Percentiles rank a stretch among this genome's conserved stretches.
phyloP scores from a whole-genome alignment of 2,329 filamentous ascomycete genomes.

The Pezicula neosporulosa region DNA sequence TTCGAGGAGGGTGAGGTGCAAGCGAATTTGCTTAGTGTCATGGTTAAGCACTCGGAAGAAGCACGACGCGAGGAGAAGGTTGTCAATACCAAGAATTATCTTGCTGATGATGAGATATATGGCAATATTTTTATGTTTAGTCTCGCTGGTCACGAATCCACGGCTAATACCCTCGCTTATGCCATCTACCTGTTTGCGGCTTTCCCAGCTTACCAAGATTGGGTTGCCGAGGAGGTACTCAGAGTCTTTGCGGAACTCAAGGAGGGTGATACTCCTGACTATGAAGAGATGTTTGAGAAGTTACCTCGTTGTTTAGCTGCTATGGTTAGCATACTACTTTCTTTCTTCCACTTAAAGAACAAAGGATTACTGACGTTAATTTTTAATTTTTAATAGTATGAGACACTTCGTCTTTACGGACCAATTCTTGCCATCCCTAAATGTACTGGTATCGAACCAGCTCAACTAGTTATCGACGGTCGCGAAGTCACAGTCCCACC shows the following conservation, averaged over 20 bases:
- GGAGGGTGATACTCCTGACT: conserved; percentile 29
- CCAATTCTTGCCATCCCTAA: conserved; percentile 54
- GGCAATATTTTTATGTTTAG: conserved; percentile 29
- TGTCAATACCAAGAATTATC: neutral
- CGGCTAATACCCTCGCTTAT: conserved; percentile 25
- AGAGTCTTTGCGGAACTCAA: conserved; percentile 19
- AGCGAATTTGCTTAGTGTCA: too few species aligned
- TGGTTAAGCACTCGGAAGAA: too few species aligned
- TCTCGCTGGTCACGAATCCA: conserved; percentile 29
- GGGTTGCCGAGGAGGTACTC: conserved; percentile 19
- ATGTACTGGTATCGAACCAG: conserved; percentile 19
- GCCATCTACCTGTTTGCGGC: conserved; percentile 20
- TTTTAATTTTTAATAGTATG: conserved; percentile 23
- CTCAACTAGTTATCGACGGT: conserved; percentile 3
- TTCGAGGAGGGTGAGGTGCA: too few species aligned
- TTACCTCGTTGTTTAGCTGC: conserved; percentile 37
- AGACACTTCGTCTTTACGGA: conserved; percentile 50
- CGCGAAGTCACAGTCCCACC: conserved; percentile 11
- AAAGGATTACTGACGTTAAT: neutral
- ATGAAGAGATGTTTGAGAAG: conserved; percentile 33
- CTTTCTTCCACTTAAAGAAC: too few species aligned
- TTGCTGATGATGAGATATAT: conserved; percentile 25
- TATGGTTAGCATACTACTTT: conserved; percentile 22
- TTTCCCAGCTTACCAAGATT: conserved; percentile 13
- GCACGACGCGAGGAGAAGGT: too few species aligned